These are phyloP conservation scores for Przewalskia tangutica DNA, from an alignment of 257 asterid species.

Conservation along the genomic window DNA sequence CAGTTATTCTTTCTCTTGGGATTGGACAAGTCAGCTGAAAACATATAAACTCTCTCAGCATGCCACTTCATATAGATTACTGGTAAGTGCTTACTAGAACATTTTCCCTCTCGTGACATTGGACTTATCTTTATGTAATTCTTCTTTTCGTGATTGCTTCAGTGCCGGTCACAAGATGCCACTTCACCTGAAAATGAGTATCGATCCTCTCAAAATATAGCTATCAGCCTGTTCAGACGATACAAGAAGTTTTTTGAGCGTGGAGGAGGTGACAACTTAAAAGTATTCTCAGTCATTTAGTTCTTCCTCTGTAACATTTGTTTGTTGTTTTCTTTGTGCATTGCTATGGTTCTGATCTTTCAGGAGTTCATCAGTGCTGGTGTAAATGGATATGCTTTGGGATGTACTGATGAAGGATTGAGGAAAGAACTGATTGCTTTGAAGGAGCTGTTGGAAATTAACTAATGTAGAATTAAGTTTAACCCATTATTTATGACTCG, in stretches of 20 bases:
- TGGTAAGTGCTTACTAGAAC: constrained; percentile 31
- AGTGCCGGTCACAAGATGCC: constrained; percentile 74
- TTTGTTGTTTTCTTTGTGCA: constrained; percentile 1
- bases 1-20: constrained; percentile 30
- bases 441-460: too few relatives aligned
- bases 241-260: constrained; percentile 75
- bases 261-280: constrained; percentile 97
- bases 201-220: constrained; percentile 84
- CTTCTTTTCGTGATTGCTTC: not conserved
- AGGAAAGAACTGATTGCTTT: constrained; percentile 63
- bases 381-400: constrained; percentile 85
- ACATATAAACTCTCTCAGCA: constrained; percentile 35
- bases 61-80: constrained; percentile 54
- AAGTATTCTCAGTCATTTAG: constrained; percentile 41
- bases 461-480: too few relatives aligned
- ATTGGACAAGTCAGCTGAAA: constrained; percentile 28
- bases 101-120: not conserved
- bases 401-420: constrained; percentile 78
- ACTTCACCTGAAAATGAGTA: constrained; percentile 73
- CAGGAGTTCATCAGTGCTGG: constrained; percentile 96
- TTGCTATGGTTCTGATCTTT: constrained; percentile 11
- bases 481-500: too few relatives aligned
- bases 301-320: not conserved
- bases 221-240: constrained; percentile 82
- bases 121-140: not conserved